A percentile compares a stretch with the other conserved stretches of the same genome.
Conservation (phyloP, 2,329 filamentous ascomycete genomes). For the Madurella fahalii region DNA sequence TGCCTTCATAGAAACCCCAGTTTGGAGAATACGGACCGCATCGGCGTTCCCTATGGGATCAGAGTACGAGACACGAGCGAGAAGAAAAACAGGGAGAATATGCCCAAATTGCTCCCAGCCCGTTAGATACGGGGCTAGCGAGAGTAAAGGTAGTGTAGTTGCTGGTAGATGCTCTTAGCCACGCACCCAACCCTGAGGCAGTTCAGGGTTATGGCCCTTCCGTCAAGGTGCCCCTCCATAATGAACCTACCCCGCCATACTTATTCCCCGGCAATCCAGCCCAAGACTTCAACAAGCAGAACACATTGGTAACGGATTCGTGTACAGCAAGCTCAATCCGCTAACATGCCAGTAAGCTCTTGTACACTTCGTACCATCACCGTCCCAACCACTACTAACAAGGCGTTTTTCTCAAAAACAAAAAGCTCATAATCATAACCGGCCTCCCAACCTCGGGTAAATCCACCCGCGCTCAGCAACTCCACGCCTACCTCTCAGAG, state of each 20-base stretch:
- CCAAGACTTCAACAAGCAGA: neutral
- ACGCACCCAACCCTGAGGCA: too few species aligned
- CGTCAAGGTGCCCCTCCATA: conserved; percentile 1
- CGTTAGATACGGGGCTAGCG: too few species aligned
- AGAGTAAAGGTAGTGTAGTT: too few species aligned
- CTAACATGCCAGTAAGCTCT: conserved; percentile 19
- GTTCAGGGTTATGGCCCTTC: neutral
- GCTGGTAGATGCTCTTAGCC: too few species aligned
- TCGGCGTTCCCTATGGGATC: too few species aligned
- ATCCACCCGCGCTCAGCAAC: conserved; percentile 61
- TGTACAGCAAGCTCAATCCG: neutral
- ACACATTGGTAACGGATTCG: neutral
- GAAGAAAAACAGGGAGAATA: too few species aligned
- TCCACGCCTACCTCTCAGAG: conserved; percentile 59
- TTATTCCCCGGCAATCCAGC: neutral
- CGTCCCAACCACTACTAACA: too few species aligned
- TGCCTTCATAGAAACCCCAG: too few species aligned
- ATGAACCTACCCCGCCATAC: conserved; percentile 8
- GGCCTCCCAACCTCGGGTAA: conserved; percentile 67
- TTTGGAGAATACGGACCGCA: too few species aligned
- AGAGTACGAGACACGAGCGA: too few species aligned
- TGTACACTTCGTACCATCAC: neutral
- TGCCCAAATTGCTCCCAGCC: too few species aligned
- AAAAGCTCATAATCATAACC: conserved; percentile 62
- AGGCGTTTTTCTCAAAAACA: too few species aligned